Evolutionary conservation across 352 stramenopile species (phyloP).

Genomic region (Thraustochytrium sp.): DNA sequence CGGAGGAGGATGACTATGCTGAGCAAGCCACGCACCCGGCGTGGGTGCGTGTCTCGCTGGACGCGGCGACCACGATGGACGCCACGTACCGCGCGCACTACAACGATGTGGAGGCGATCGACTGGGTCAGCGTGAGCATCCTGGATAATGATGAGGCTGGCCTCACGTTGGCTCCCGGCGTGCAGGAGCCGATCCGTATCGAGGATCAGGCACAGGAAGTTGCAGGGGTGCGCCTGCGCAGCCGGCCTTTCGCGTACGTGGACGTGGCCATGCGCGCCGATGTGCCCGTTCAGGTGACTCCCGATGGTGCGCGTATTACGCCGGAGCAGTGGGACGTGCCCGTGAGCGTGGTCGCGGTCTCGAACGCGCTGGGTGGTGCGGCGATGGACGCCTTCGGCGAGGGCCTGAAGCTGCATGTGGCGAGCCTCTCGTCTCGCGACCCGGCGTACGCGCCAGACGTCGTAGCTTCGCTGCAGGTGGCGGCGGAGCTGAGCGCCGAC

Average conservation of each 20-base stretch:
- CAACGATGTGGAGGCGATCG: neutral
- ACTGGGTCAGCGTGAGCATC: neutral
- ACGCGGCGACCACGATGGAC: neutral
- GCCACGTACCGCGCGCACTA: neutral
- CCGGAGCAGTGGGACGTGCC: neutral
- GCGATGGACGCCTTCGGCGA: no score
- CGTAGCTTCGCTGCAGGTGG: no score
- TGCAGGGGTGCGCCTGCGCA: neutral
- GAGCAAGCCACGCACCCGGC: neutral
- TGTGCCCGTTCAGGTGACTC: no score
- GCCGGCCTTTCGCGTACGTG: neutral
- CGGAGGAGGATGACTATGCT: neutral
- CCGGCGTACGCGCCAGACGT: no score
- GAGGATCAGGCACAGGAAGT: neutral
- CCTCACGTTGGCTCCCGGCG: neutral
- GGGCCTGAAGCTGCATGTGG: no score
- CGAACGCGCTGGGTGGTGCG: neutral
- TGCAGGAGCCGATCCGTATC: neutral
- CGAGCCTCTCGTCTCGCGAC: no score
- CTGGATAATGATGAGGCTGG: slow-evolving; percentile 11
- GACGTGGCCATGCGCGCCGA: neutral
- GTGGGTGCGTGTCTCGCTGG: neutral
- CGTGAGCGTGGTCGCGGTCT: neutral
- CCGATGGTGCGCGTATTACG: no score
- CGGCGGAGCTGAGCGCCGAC: no score